Conservation (phyloP, 2,329 filamentous ascomycete species). For the Fusarium sp. region DNA sequence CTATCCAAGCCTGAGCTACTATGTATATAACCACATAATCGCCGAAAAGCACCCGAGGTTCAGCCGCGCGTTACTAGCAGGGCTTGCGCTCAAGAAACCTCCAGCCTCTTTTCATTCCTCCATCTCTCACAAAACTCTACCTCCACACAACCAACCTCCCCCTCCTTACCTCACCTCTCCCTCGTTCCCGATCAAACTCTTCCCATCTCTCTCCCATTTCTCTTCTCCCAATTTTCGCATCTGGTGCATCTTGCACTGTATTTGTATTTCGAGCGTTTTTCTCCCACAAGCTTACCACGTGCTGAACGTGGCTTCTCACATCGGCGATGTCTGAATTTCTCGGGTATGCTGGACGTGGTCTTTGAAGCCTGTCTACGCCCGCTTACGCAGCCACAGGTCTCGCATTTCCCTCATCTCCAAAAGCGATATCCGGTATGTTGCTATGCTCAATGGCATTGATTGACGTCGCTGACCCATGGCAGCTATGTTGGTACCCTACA, state of each 20-base stretch:
- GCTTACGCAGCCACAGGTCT: slow-evolving; percentile 70
- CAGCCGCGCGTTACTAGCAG: slow-evolving; percentile 41
- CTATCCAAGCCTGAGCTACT: neutral
- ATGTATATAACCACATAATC: slow-evolving; percentile 30
- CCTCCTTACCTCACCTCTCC: slow-evolving; percentile 31
- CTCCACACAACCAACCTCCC: slow-evolving; percentile 50
- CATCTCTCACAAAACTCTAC: slow-evolving; percentile 54
- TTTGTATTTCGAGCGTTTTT: slow-evolving; percentile 42
- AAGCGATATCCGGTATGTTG: slow-evolving; percentile 90
- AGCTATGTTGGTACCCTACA: slow-evolving; percentile 97
- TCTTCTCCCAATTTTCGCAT: slow-evolving; percentile 25
- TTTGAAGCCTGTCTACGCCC: slow-evolving; percentile 49
- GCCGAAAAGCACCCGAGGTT: slow-evolving; percentile 46
- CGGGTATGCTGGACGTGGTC: slow-evolving; percentile 61
- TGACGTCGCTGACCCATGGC: slow-evolving; percentile 53
- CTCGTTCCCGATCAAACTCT: slow-evolving; percentile 23
- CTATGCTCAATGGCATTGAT: slow-evolving; percentile 16
- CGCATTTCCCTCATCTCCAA: slow-evolving; percentile 97
- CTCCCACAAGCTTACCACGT: slow-evolving; percentile 54
- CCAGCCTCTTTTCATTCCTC: slow-evolving; percentile 51
- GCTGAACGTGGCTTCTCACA: slow-evolving; percentile 57
- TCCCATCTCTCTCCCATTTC: slow-evolving; percentile 31
- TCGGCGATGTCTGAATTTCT: slow-evolving; percentile 71
- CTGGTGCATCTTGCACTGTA: slow-evolving; percentile 38
- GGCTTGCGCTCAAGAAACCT: slow-evolving; percentile 42